Percentiles rank a stretch among this genome's conserved stretches.
Conservation (phyloP, 176 grass and related monocot species). For the Ensete ventricosum region DNA sequence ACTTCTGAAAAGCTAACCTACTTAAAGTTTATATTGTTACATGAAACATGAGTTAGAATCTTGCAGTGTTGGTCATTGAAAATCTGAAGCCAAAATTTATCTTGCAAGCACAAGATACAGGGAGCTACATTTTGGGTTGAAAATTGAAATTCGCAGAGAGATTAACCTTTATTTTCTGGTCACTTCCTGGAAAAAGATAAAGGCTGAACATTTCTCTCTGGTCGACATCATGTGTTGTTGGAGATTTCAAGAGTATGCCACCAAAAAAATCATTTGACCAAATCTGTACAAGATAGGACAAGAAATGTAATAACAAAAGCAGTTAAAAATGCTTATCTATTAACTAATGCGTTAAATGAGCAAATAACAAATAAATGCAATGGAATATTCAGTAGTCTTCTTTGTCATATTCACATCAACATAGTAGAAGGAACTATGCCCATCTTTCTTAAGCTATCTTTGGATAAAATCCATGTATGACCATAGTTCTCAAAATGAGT, state of each 20-base stretch:
- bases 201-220: slow-evolving; percentile 85
- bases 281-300: slow-evolving; percentile 14
- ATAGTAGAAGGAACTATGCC: too few species aligned
- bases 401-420: too few species aligned
- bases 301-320: not conserved
- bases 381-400: too few species aligned
- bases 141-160: not conserved
- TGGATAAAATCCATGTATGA: not conserved
- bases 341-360: too few species aligned
- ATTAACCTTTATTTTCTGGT: slow-evolving; percentile 38
- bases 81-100: not conserved
- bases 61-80: not conserved
- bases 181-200: slow-evolving; percentile 81
- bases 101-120: not conserved
- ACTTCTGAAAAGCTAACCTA: too few species aligned
- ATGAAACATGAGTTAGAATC: not conserved
- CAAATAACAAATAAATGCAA: too few species aligned
- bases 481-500: not conserved
- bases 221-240: slow-evolving; percentile 60
- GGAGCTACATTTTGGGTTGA: not conserved
- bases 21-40: too few species aligned
- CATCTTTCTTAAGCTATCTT: too few species aligned
- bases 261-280: slow-evolving; percentile 72
- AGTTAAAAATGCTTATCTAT: not conserved
- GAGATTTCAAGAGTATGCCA: slow-evolving; percentile 65